Evolutionary conservation across 768 basidiomycete genomes (phyloP), one percentile per base, ranked within the genome.

Genomic region (Psilocybe sp.): DNA sequence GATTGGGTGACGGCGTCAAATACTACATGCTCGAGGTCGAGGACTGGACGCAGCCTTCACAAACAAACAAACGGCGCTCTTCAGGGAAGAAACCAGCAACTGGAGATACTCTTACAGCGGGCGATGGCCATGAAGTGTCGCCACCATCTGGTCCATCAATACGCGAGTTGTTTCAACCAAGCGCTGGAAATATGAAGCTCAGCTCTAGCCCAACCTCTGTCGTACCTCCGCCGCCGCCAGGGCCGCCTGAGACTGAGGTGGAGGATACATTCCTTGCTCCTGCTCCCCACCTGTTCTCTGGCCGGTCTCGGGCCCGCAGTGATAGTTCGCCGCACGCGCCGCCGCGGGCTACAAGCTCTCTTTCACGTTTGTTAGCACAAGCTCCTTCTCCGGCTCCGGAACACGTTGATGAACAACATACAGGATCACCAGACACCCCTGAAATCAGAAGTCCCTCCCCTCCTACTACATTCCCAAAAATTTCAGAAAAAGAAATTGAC

Each of bases 21-120:
- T 95, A 90, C 58, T 94, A 91, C 66, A 87, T 92, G 83, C 80
- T 95, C 15, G 89, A 94, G 68, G 92, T 94, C 16, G 92, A 96
- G 64, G 89, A 92, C 58, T 96, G 92, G 92, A 91, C 88, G 1
- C 87, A 91, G 58, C 82, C 86, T 1, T 78, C 74, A 42, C 78
- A 79, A 34, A 44, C 28, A 9, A 80, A 80, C 50, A 87, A 85
- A 64, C 80, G 84, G 40, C 75, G 80, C 43, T 66, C 69, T 31
- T 74, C 74, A 7, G 75, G 76, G 8, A 78, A 75, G 61, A 87
- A 84, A 59, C 60, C 70, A 28, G 23, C 4, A 7, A 7, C 23
- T 28, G 23, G 23, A 28, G 23, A 28, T 28, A 28, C 23, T 28
- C 7, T 14, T 69, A 76, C 14, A 59, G 69, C 13, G 79, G 79